phyloP scores from a whole-genome alignment of 495 filamentous ascomycete species.

The Antarctomyces pellizariae region DNA sequence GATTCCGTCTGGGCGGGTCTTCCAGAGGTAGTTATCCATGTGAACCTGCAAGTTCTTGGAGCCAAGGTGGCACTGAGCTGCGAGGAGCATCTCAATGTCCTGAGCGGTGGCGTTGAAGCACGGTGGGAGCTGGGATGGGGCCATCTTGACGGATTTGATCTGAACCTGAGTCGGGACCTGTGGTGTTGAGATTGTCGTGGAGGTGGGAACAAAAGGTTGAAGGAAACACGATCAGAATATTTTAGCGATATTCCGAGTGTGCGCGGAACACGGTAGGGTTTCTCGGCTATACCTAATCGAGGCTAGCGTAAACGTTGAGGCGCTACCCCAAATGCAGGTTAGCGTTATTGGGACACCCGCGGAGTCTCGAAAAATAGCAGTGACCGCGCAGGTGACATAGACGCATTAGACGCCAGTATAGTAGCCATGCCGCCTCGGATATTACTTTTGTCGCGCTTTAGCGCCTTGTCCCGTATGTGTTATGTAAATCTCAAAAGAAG shows the following conservation, averaged over 20 bases:
- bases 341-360: no score
- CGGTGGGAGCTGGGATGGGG: slow-evolving; percentile 72
- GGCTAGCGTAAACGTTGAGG: no score
- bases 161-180: no score
- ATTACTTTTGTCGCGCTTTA: slow-evolving; percentile 34
- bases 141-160: slow-evolving; percentile 55
- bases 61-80: slow-evolving; percentile 88
- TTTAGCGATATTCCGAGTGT: no score
- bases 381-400: no score
- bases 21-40: slow-evolving; percentile 99
- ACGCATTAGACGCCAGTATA: slow-evolving; percentile 4
- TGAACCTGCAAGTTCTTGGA: slow-evolving; percentile 97
- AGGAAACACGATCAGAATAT: no score
- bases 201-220: no score
- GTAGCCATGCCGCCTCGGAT: slow-evolving; percentile 53
- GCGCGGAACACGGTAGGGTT: no score
- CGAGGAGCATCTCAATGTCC: slow-evolving; percentile 98
- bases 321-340: no score
- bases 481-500: slow-evolving; percentile 3
- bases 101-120: slow-evolving; percentile 45
- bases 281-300: no score
- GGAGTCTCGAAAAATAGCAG: no score
- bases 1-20: slow-evolving; percentile 91
- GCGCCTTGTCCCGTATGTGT: slow-evolving; percentile 34
- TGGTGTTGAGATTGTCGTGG: slow-evolving; percentile 2